Percentiles rank a stretch among this genome's conserved stretches.
Evolutionary conservation across 2,329 filamentous ascomycete genomes (phyloP).

Genomic region (Passalora sequoiae): DNA sequence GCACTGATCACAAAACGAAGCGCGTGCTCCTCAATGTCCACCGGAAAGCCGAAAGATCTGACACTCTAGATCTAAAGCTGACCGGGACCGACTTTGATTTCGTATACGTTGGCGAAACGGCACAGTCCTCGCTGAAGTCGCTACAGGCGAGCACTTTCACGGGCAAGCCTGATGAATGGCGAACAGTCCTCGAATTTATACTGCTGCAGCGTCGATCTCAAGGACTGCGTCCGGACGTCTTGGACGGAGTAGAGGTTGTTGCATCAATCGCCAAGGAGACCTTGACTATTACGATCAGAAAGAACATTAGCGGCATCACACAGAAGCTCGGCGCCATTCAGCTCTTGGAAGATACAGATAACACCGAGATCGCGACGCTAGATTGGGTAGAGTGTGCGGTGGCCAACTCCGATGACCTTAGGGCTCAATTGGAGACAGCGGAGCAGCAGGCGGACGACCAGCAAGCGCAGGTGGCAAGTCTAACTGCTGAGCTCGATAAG

Average conservation of each 20-base stretch:
- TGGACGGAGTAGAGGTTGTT: slow-evolving; percentile 53
- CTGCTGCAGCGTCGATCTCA: slow-evolving; percentile 47
- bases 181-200: slow-evolving; percentile 53
- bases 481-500: slow-evolving; percentile 61
- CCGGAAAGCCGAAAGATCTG: slow-evolving; percentile 40
- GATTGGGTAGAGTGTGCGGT: slow-evolving; percentile 64
- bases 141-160: slow-evolving; percentile 52
- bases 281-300: slow-evolving; percentile 60
- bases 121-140: slow-evolving; percentile 51
- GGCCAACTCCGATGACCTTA: slow-evolving; percentile 41
- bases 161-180: slow-evolving; percentile 63
- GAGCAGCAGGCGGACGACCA: slow-evolving; percentile 39
- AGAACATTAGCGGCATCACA: slow-evolving; percentile 63
- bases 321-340: slow-evolving; percentile 65
- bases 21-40: slow-evolving; percentile 58
- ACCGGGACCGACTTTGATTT: slow-evolving; percentile 63
- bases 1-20: slow-evolving; percentile 38
- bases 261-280: slow-evolving; percentile 52
- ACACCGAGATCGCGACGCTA: slow-evolving; percentile 59
- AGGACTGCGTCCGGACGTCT: slow-evolving; percentile 40
- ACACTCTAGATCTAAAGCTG: slow-evolving; percentile 59
- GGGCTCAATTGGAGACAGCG: slow-evolving; percentile 39
- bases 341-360: slow-evolving; percentile 50
- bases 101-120: slow-evolving; percentile 57
- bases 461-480: slow-evolving; percentile 52